Evolutionary conservation across 2,329 filamentous ascomycete genomes (phyloP), one percentile per base, ranked within the genome.

Genomic region (Penicillium fuscoglaucum): DNA sequence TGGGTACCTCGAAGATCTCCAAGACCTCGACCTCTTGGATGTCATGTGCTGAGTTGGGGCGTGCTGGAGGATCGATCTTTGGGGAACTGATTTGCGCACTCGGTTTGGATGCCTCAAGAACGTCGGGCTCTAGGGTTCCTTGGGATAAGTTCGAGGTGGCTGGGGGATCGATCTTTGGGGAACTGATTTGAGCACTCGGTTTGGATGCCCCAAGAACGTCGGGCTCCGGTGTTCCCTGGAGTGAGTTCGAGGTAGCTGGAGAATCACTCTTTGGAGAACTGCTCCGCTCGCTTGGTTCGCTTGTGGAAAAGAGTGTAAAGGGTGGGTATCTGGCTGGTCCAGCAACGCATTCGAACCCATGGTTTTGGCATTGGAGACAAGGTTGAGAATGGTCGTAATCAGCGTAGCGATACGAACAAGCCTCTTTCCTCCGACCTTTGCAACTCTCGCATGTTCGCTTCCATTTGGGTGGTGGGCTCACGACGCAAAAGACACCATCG

Each of bases 371-470:
- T 24, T 70, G 60, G 28, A 62, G 57, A 57, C 76, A 79, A 6
- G 72, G 64, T 29, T 61, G 37, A 35, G 31, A 62, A 49, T 69
- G 68, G 17, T 67, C 67, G 12, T 61, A 61, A 44, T 71, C 67
- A 12, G 31, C 45, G 3, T 70, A 63, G 12, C 58, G 59, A 61
- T 75, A 78, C 0, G 75, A 77, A 59, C 76, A 78, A 4, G 47
- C 33, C 2, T 59, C 29, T 41, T 63, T 68, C 10, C 39, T 50
- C 8, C 63, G 64, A 7, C 63, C 53, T 41, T 66, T 72, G 62
- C 76, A 78, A 24, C 52, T 54, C 46, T 75, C 70, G 57, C 76
- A 78, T 2, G 65, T 47, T 17, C 65, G 68, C 50, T 78, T 77
- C 31, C 63, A 65, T 24, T 49, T 54, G 2, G 76, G 72, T 31